phyloP scores from a whole-genome alignment of 2,329 filamentous ascomycete species.

The Alternaria brassicae region DNA sequence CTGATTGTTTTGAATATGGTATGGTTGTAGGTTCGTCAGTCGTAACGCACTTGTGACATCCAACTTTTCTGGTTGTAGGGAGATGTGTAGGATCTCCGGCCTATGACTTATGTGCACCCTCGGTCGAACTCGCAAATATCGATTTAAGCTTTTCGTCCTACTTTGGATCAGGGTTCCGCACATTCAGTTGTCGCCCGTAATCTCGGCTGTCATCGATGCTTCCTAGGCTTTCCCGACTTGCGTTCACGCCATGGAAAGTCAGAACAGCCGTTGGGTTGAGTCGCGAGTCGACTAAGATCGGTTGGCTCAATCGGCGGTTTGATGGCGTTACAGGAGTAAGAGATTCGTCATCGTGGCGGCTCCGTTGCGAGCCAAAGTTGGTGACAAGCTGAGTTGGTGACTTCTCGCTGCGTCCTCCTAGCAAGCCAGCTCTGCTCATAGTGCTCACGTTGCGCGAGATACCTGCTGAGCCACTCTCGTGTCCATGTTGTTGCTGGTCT shows the following conservation, averaged over 20 bases:
- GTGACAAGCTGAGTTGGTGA: slow-evolving; percentile 37
- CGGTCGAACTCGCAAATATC: not conserved
- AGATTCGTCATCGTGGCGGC: slow-evolving; percentile 41
- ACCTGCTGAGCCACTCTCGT: slow-evolving; percentile 25
- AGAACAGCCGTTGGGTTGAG: slow-evolving; percentile 58
- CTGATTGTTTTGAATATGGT: slow-evolving; percentile 17
- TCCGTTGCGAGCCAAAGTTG: slow-evolving; percentile 37
- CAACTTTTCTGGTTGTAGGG: slow-evolving; percentile 20
- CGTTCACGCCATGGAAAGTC: slow-evolving; percentile 52
- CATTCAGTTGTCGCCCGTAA: slow-evolving; percentile 57
- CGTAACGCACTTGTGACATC: slow-evolving; percentile 32
- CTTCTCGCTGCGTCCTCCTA: slow-evolving; percentile 41
- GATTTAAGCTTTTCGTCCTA: not conserved
- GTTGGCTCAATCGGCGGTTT: slow-evolving; percentile 52
- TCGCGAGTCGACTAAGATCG: slow-evolving; percentile 57
- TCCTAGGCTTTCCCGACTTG: slow-evolving; percentile 55
- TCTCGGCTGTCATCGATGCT: slow-evolving; percentile 58
- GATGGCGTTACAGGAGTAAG: slow-evolving; percentile 46
- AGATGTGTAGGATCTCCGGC: not conserved
- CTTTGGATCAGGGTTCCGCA: slow-evolving; percentile 48
- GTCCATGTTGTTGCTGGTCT: slow-evolving; percentile 25
- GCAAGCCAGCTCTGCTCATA: slow-evolving; percentile 57
- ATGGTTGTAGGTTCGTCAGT: slow-evolving; percentile 35
- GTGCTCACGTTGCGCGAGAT: slow-evolving; percentile 56
- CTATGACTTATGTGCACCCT: not conserved